Percentiles rank a stretch among this genome's conserved stretches.
These are phyloP conservation scores for Glomus cerebriforme DNA, from an alignment of 192 early-diverging fungal species.

Conservation along the genomic window DNA sequence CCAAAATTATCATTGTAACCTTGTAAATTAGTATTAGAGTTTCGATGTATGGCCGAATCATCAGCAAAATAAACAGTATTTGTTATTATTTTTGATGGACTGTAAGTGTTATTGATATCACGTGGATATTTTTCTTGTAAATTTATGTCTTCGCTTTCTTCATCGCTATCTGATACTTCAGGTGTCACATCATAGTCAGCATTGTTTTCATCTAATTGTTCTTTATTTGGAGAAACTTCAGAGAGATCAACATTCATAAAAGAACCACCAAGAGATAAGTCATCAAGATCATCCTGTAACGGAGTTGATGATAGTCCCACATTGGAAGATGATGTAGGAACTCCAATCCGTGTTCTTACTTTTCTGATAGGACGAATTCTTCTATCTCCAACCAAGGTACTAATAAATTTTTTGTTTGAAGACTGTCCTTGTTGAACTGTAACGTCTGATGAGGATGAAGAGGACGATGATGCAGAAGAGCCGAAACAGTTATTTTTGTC, in stretches of 20 bases:
- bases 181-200: background rate
- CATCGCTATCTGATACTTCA: conserved; percentile 6
- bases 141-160: conserved; percentile 22
- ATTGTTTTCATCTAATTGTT: background rate
- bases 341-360: background rate
- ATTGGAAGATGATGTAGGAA: background rate
- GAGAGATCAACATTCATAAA: background rate
- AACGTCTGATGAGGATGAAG: background rate
- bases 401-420: background rate
- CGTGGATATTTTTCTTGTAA: conserved; percentile 4
- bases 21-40: background rate
- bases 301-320: background rate
- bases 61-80: conserved; percentile 20
- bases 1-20: conserved; percentile 35
- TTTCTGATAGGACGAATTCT: conserved; percentile 7
- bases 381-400: background rate
- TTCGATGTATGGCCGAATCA: background rate
- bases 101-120: background rate
- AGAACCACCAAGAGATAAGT: background rate
- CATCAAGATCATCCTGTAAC: background rate
- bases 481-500: background rate
- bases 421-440: background rate
- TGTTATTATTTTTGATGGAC: conserved; percentile 17
- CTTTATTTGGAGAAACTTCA: background rate
- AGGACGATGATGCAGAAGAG: background rate